A percentile compares a stretch with the other conserved stretches of the same genome.
phyloP scores from a whole-genome alignment of 306 rosid genomes.

The Carpinus viminea region DNA sequence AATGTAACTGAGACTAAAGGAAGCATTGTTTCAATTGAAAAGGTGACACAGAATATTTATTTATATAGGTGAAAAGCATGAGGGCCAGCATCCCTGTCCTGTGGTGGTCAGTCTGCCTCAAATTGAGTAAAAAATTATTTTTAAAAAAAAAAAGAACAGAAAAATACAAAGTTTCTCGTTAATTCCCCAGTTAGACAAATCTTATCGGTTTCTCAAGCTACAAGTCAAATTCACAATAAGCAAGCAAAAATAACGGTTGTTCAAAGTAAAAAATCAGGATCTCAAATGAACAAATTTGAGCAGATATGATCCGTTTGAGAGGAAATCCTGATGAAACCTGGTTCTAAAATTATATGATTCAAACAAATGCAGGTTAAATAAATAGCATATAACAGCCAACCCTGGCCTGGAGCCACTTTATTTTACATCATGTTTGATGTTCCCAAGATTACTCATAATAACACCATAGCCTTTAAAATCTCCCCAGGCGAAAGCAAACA shows the following conservation, averaged over 20 bases:
- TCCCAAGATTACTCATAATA: neutral
- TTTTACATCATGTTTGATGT: too few relatives aligned
- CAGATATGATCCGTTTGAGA: neutral
- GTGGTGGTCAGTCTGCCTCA: neutral
- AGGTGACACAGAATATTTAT: neutral
- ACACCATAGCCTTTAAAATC: neutral
- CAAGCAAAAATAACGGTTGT: neutral
- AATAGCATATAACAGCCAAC: neutral
- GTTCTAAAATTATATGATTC: neutral
- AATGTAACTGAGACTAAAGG: neutral
- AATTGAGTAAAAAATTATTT: neutral
- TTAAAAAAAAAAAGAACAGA: neutral
- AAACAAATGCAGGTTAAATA: neutral
- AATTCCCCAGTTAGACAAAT: neutral
- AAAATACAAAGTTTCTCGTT: neutral
- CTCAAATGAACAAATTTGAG: neutral
- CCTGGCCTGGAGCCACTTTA: neutral
- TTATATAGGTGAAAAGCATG: neutral
- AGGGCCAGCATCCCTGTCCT: neutral
- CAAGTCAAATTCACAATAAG: conserved; percentile 1
- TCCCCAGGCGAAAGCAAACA: neutral
- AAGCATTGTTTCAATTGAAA: neutral
- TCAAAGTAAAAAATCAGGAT: conserved; percentile 3
- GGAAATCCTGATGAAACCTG: neutral
- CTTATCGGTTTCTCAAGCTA: conserved; percentile 1